Conservation (phyloP, 768 basidiomycete species). For the Coprinellus aureogranulatus region DNA sequence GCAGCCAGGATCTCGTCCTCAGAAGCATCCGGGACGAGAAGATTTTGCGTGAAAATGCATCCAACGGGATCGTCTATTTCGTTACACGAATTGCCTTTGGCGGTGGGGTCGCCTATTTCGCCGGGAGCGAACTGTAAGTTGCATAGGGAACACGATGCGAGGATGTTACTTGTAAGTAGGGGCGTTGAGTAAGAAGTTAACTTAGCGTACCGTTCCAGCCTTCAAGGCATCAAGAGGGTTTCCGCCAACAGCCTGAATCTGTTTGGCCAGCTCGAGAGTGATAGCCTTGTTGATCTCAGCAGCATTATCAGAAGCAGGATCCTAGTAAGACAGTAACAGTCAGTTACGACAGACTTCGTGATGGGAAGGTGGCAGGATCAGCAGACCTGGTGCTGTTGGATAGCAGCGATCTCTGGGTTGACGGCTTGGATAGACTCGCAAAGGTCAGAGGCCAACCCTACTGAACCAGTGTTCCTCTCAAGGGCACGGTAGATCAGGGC, state of each 20-base stretch:
- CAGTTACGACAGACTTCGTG: background rate
- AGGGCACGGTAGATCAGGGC: conserved; percentile 64
- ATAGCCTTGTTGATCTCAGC: conserved; percentile 64
- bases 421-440: conserved; percentile 55
- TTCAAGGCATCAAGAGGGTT: conserved; percentile 56
- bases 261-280: conserved; percentile 58
- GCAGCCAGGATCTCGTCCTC: conserved; percentile 57
- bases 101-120: conserved; percentile 48
- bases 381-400: conserved; percentile 56
- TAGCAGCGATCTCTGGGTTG: conserved; percentile 66
- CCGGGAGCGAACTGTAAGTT: conserved; percentile 69
- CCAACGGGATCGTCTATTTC: conserved; percentile 50
- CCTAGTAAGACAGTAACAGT: conserved; percentile 28
- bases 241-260: conserved; percentile 63
- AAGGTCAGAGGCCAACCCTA: conserved; percentile 43
- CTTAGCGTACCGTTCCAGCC: conserved; percentile 58
- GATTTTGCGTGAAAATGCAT: conserved; percentile 64
- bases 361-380: background rate
- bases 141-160: too few species aligned
- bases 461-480: conserved; percentile 60
- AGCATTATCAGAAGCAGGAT: conserved; percentile 59
- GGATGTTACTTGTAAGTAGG: too few species aligned
- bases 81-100: conserved; percentile 55
- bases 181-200: too few species aligned
- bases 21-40: conserved; percentile 55